Evolutionary conservation across 768 basidiomycete species (phyloP).

Genomic region (Macrolepiota albuminosa): DNA sequence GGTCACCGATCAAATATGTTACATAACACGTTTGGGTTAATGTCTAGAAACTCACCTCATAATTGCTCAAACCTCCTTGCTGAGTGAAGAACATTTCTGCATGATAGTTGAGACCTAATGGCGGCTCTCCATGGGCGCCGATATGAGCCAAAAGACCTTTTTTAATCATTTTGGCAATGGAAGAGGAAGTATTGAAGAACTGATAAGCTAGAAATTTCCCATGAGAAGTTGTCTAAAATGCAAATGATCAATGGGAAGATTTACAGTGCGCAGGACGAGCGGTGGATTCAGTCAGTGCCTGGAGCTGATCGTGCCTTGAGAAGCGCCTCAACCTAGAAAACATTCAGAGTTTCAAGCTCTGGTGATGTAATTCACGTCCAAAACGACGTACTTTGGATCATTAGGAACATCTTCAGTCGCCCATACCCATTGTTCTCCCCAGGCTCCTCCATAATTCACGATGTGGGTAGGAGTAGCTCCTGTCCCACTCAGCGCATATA

Average conservation of each 20-base stretch:
- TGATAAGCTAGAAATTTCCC: constrained; percentile 42
- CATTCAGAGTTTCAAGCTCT: background rate
- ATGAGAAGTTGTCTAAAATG: background rate
- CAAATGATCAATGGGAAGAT: constrained; percentile 14
- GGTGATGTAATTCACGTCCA: constrained; percentile 17
- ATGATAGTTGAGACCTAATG: constrained; percentile 72
- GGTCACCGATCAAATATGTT: background rate
- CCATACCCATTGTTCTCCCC: constrained; percentile 69
- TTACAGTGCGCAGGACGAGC: constrained; percentile 55
- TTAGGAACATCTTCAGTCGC: constrained; percentile 59
- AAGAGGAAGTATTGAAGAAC: constrained; percentile 64
- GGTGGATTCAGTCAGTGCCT: constrained; percentile 55
- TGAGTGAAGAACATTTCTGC: constrained; percentile 66
- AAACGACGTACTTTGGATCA: constrained; percentile 54
- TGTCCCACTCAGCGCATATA: constrained; percentile 65
- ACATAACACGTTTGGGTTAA: background rate
- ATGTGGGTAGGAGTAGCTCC: constrained; percentile 71
- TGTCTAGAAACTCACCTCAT: constrained; percentile 44
- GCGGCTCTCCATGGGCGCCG: constrained; percentile 72
- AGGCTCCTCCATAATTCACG: constrained; percentile 72
- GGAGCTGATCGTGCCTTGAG: constrained; percentile 59
- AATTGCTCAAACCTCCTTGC: constrained; percentile 62
- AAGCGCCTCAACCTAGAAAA: constrained; percentile 52
- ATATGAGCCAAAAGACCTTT: constrained; percentile 60
- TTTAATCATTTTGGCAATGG: constrained; percentile 64